Conservation (phyloP, 192 early-diverging fungal genomes). For the Entophlyctis helioformis region DNA sequence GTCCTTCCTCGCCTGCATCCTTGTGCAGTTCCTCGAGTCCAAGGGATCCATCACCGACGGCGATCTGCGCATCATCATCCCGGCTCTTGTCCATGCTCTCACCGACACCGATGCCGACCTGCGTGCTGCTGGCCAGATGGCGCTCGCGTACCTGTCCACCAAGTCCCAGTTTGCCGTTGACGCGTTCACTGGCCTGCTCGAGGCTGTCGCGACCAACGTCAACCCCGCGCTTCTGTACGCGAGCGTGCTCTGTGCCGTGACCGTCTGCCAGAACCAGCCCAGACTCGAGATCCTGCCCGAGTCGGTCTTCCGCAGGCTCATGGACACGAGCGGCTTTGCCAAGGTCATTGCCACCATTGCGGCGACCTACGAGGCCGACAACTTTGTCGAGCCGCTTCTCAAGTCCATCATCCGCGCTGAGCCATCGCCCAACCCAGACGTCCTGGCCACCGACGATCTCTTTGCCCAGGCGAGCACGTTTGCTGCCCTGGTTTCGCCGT, state of each 20-base stretch:
- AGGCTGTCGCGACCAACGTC: conserved; percentile 22
- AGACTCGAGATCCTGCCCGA: conserved; percentile 1
- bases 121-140: conserved; percentile 41
- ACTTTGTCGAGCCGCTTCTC: not conserved
- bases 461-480: not conserved
- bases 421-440: too few species aligned
- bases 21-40: conserved; percentile 42
- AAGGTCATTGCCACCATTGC: not conserved
- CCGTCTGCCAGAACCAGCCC: conserved; percentile 42
- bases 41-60: conserved; percentile 37
- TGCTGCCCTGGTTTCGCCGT: too few species aligned
- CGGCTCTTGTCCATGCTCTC: conserved; percentile 29
- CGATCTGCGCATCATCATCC: conserved; percentile 41
- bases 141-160: conserved; percentile 49
- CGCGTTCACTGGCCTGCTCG: conserved; percentile 27
- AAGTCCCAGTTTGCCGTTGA: conserved; percentile 29
- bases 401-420: not conserved
- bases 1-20: conserved; percentile 54
- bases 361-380: not conserved
- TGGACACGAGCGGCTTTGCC: not conserved
- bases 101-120: conserved; percentile 1
- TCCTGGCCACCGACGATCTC: too few species aligned
- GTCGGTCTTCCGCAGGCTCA: not conserved
- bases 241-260: conserved; percentile 29
- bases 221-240: conserved; percentile 3